A percentile compares a stretch with the other conserved stretches of the same genome.
These are phyloP conservation scores for Myriosclerotinia scirpicola DNA, from an alignment of 2,329 filamentous ascomycete genomes.

Conservation along the genomic window DNA sequence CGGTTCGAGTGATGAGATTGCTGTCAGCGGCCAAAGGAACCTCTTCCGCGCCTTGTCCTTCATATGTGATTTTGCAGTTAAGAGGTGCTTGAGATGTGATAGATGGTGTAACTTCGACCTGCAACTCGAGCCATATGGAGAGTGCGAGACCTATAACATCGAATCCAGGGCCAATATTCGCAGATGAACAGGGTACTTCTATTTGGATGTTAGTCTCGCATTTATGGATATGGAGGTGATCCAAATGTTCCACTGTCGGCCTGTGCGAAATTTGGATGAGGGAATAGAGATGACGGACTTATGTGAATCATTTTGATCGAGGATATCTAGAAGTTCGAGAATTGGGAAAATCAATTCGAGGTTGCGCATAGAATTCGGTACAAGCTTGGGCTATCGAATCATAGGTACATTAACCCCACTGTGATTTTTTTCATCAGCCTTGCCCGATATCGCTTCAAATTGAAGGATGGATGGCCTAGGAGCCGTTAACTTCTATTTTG, in stretches of 20 bases:
- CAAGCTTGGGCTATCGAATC: constrained; percentile 5
- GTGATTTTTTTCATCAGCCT: constrained; percentile 13
- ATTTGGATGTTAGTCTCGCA: constrained; percentile 13
- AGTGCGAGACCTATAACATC: constrained; percentile 96
- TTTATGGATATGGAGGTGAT: not conserved
- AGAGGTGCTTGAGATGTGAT: constrained; percentile 60
- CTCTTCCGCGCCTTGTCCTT: constrained; percentile 68
- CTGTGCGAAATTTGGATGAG: not conserved
- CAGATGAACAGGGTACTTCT: constrained; percentile 85
- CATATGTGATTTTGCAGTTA: constrained; percentile 90
- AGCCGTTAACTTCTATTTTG: no score
- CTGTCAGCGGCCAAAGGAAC: constrained; percentile 81
- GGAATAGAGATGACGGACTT: constrained; percentile 27
- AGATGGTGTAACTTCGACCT: constrained; percentile 70
- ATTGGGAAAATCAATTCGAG: not conserved
- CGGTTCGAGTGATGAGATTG: constrained; percentile 92
- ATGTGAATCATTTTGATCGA: constrained; percentile 32
- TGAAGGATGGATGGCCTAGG: no score
- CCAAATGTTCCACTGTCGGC: not conserved
- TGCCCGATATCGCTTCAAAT: constrained; percentile 21
- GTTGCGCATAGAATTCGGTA: not conserved
- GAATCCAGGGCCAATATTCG: constrained; percentile 97
- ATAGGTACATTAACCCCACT: not conserved
- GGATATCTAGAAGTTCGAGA: not conserved
- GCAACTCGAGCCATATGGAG: constrained; percentile 88